Evolutionary conservation across 78 protist genomes (phyloP).

Genomic region (Chrysochromulina parva): DNA sequence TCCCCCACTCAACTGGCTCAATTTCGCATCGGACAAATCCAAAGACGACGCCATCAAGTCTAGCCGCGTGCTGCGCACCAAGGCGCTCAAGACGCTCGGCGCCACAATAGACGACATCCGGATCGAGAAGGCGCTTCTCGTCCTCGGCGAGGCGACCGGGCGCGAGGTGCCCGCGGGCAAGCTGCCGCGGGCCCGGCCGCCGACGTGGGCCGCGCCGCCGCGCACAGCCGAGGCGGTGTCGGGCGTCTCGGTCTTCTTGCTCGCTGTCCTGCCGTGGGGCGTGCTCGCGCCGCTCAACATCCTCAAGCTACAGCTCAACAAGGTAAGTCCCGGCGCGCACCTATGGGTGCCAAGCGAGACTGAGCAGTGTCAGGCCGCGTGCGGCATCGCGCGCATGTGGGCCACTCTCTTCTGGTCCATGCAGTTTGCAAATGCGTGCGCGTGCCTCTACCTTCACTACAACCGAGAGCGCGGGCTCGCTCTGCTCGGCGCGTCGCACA

Average conservation of each 20-base stretch:
- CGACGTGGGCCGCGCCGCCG: too few species aligned
- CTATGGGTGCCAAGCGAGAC: constrained; percentile 4
- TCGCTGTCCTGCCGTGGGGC: neutral
- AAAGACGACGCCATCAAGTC: too few species aligned
- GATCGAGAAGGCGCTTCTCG: too few species aligned
- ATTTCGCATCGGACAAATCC: too few species aligned
- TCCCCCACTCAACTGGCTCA: too few species aligned
- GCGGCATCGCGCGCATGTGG: constrained; percentile 38
- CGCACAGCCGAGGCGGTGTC: too few species aligned
- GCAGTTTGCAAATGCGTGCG: neutral
- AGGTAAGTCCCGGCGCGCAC: neutral
- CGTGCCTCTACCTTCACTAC: neutral
- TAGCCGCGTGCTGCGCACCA: too few species aligned
- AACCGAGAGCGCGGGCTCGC: neutral
- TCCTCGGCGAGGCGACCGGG: too few species aligned
- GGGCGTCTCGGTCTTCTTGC: neutral
- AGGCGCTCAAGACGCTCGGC: too few species aligned
- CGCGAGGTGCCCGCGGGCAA: too few species aligned
- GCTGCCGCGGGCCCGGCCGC: too few species aligned
- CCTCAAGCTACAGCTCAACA: constrained; percentile 1
- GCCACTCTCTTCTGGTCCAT: constrained; percentile 7
- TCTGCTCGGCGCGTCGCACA: neutral
- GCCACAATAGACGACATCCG: too few species aligned
- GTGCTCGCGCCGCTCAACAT: constrained; percentile 1
- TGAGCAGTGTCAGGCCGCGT: neutral